Conservation (phyloP, 306 rosid genomes). For the Senna tora region DNA sequence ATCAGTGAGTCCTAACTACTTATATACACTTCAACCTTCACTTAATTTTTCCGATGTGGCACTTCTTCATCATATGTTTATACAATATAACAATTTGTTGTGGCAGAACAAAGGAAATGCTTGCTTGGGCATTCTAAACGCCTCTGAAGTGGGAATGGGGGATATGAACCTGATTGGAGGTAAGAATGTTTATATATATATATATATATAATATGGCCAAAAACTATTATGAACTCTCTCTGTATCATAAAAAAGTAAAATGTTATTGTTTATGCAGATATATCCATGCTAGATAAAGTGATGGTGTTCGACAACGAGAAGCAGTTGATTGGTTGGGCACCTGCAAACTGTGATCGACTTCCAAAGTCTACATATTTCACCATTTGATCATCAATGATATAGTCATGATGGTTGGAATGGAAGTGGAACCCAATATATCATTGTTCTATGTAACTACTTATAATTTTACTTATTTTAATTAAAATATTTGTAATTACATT, state of each 20-base stretch:
- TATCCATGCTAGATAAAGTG: constrained; percentile 89
- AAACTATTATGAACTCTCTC: not conserved
- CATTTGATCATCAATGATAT: constrained; percentile 44
- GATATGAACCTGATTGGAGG: constrained; percentile 79
- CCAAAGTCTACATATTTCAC: constrained; percentile 57
- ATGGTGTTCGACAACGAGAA: constrained; percentile 79
- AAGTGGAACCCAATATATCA: constrained; percentile 5
- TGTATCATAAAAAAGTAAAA: not conserved
- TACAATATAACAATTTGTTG: not conserved
- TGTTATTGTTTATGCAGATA: constrained; percentile 42
- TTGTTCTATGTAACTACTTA: no score
- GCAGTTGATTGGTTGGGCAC: constrained; percentile 78
- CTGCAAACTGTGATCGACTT: constrained; percentile 61
- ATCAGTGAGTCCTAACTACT: constrained; percentile 61
- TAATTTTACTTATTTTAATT: no score
- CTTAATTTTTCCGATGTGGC: no score
- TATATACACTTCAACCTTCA: no score
- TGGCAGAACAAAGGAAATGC: constrained; percentile 74
- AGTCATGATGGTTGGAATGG: not conserved
- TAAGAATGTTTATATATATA: constrained; percentile 28
- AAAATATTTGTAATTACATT: no score
- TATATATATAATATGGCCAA: not conserved
- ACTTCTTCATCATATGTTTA: no score
- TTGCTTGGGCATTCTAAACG: constrained; percentile 91
- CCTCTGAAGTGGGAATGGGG: constrained; percentile 69